Evolutionary conservation across 2,329 filamentous ascomycete species (phyloP), one percentile per base, ranked within the genome.

Genomic region (Xylariaceae sp.): DNA sequence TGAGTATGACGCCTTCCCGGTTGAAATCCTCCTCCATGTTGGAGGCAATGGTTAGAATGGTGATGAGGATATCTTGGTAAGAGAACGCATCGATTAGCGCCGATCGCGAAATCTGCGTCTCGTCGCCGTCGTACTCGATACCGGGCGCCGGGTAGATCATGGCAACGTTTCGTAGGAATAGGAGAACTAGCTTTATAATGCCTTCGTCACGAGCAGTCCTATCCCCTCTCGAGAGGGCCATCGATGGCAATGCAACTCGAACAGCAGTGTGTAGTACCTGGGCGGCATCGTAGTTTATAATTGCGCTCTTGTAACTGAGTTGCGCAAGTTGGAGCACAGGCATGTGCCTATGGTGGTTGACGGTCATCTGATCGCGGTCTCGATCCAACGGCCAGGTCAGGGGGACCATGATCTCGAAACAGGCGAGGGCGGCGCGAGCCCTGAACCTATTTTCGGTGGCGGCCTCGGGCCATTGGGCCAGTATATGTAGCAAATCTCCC

Each of bases 11-110:
- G 70, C 97, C 93, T 67, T 97, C 91, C 13, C 87, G 86, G 62
- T 88, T 86, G 73, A 97, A 99, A 67, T 97, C 93, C 47, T 97
- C 92, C 39, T 90, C 90, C 78, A 97, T 93, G 63, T 93, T 95
- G 1, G 92, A 97, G 10, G 91, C 89, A 52, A 99, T 79, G 0
- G 92, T 96, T 55, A 97, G 78, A 18, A 99, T 76, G 2, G 95
- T 81, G 56, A 90, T 85, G 67, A 97, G 89, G 18, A 96, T 89
- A 72, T 97, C 92, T 73, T 99, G 94, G 64, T 88, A 87, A 44
- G 93, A 86, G 68, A 97, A 96, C 1, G 90, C 88, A 67, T 95
- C 89, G 62, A 97, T 92, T 0, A 90, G 89, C 7, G 90, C 85
- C 2, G 92, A 96, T 61, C 92, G 85, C 4, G 92, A 96, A 37